Evolutionary conservation across 2,329 filamentous ascomycete species (phyloP).

Genomic region (Stemphylium vesicarium): DNA sequence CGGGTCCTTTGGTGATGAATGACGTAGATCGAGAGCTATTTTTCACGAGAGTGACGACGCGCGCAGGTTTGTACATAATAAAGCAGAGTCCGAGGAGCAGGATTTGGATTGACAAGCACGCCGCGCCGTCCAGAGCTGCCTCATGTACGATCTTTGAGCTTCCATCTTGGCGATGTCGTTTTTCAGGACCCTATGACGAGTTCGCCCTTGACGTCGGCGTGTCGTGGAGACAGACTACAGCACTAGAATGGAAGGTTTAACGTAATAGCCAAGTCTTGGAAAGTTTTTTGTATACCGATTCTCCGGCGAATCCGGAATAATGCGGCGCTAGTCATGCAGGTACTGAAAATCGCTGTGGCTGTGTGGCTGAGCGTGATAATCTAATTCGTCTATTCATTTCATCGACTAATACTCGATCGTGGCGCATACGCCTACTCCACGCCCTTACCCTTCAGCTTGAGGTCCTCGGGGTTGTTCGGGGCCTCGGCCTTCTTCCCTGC

Average conservation of each 20-base stretch:
- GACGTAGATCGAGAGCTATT: conserved; percentile 10
- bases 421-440: conserved; percentile 28
- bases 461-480: conserved; percentile 27
- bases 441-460: conserved; percentile 41
- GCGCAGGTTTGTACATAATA: conserved; percentile 18
- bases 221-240: conserved; percentile 1
- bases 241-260: conserved; percentile 13
- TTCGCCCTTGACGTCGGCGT: conserved; percentile 7
- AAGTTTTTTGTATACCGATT: conserved; percentile 15
- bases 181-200: conserved; percentile 24
- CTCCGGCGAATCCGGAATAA: conserved; percentile 16
- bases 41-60: conserved; percentile 16
- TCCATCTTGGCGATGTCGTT: conserved; percentile 21
- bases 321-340: conserved; percentile 13
- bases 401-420: not conserved
- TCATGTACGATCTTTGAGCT: conserved; percentile 13
- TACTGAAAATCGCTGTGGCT: conserved; percentile 9
- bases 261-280: conserved; percentile 29
- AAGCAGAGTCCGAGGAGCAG: not conserved
- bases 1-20: not conserved
- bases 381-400: conserved; percentile 3
- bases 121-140: conserved; percentile 17
- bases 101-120: not conserved
- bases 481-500: conserved; percentile 27
- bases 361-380: conserved; percentile 1